Base-by-base conservation (phyloP, 345 rosid genomes). In the Syzygium grande region DNA sequence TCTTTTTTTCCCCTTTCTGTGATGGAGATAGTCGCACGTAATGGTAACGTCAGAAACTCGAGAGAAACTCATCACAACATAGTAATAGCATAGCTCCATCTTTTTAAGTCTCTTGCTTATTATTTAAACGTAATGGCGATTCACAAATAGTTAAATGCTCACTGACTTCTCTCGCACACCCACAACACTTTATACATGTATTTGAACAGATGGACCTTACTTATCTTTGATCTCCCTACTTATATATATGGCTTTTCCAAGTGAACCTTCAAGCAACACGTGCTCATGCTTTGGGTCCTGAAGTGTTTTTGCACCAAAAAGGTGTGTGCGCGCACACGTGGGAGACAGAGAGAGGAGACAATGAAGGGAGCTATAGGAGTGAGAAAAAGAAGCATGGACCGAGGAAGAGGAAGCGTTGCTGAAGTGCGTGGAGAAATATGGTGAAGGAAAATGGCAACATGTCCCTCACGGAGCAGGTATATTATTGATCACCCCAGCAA, bases 341-440 rank as follows among this genome's bases (percentile, higher is more conserved):
- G n/a, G 34, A 61, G 17, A 13, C 19, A 61, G 34, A 63, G 38
- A n/a, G 34, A 61, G 68, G 34, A n/a, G 68, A 46, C 52, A 80
- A 49, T 84, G 89, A 55, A 11, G 87, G 85, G 65, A 19, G 52
- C 52, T 30, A 55, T 84, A 16, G 51, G 83, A 15, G 59, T 83
- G 65, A 52, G 87, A n/a, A 84, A 93, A 87, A 87, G 93, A 92
- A 63, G 89, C 93, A 29, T 93, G 93, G 92, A 88, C 93, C 8
- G 87, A 63, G 84, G 91, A 93, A 53, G 93, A 92, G 87, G 93
- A 91, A 52, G 84, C 34, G 55, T 90, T 88, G 61, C 92, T 92
- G 23, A 87, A 88, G 49, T 93, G 92, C 89, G 73, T 92, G 59
- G 78, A 87, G 27, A 77, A 19, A 16, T 84, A 90, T 58, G 93